Evolutionary conservation across 352 stramenopile genomes (phyloP), one percentile per base, ranked within the genome.

Genomic region (Pythium rhizo-oryzae): DNA sequence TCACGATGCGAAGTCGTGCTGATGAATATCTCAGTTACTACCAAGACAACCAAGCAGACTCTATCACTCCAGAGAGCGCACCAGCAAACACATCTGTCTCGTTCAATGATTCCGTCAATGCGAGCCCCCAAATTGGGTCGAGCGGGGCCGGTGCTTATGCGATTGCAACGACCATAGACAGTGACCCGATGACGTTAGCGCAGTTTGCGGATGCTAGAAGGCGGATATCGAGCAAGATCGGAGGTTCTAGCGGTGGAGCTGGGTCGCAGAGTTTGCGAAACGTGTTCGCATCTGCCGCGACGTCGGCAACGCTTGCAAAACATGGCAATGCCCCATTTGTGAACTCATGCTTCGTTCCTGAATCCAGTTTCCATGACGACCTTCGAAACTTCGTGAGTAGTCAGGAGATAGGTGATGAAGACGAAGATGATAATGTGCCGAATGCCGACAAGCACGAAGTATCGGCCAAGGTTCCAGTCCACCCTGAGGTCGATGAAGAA

Each of bases 121-220:
- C 33, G 7, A 30, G 23, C n/a, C 4, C n/a, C 46, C 1, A 1
- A 4, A 0, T 8, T 47, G 54, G 30, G 2, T n/a, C 54, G 7
- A 47, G 19, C 16, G 21, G 24, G 18, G 21, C 21, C 18, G 21
- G 33, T 24, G 18, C 24, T 13, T 55, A 12, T 49, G 23, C n/a
- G 0, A 44, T 54, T 15, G 37, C 35, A 16, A 24, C 19, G n/a
- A 62, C 37, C n/a, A 51, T 21, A 9, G 65, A 72, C 8, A 61
- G 57, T 21, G 74, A 78, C 19, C n/a, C 58, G 3, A 74, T 84
- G 59, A 78, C 71, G 8, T 54, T 84, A 4, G 59, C 63, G 1
- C 77, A 84, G 54, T 84, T 84, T 58, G 72, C 65, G 0, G 77
- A 84, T 7, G 68, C 71, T 3, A 53, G 74, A 35, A 68, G 52